Percentiles rank a stretch among this genome's conserved stretches.
These are phyloP conservation scores for Jacaranda mimosifolia DNA, from an alignment of 257 asterid species.

Conservation along the genomic window DNA sequence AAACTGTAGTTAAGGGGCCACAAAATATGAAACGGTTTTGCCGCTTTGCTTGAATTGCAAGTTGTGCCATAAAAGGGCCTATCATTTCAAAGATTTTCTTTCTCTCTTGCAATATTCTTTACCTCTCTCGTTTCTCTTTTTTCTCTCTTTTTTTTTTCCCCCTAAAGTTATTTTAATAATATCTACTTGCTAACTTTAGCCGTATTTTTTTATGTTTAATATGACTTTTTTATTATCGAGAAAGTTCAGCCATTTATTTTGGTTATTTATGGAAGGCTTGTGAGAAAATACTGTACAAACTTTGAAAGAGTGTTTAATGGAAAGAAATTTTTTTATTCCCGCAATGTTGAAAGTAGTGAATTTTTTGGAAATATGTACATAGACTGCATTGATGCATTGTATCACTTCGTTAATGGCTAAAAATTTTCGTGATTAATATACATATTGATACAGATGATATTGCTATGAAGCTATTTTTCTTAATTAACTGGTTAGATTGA, in stretches of 20 bases:
- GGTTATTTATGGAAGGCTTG: neutral
- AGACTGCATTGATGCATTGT: neutral
- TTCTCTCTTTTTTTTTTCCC: too few relatives aligned
- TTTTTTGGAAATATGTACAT: too few relatives aligned
- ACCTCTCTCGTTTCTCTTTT: neutral
- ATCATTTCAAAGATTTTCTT: constrained; percentile 35
- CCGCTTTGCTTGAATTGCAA: constrained; percentile 74
- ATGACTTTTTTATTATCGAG: neutral
- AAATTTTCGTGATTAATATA: neutral
- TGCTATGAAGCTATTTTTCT: too few relatives aligned
- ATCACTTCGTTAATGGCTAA: neutral
- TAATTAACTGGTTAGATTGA: too few relatives aligned
- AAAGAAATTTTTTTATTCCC: too few relatives aligned
- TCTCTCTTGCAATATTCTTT: constrained; percentile 9
- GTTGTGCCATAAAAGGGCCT: constrained; percentile 47
- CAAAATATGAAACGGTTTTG: constrained; percentile 48
- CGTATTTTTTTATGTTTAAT: neutral
- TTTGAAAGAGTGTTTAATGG: neutral
- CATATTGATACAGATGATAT: too few relatives aligned
- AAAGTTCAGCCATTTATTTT: neutral
- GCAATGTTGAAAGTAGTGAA: too few relatives aligned
- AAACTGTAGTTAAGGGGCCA: constrained; percentile 39
- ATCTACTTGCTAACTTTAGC: too few relatives aligned
- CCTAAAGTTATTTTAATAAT: neutral
- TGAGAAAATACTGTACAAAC: too few relatives aligned